A percentile compares a stretch with the other conserved stretches of the same genome.
phyloP scores from a whole-genome alignment of 306 rosid species.

The Notholithocarpus densiflorus region DNA sequence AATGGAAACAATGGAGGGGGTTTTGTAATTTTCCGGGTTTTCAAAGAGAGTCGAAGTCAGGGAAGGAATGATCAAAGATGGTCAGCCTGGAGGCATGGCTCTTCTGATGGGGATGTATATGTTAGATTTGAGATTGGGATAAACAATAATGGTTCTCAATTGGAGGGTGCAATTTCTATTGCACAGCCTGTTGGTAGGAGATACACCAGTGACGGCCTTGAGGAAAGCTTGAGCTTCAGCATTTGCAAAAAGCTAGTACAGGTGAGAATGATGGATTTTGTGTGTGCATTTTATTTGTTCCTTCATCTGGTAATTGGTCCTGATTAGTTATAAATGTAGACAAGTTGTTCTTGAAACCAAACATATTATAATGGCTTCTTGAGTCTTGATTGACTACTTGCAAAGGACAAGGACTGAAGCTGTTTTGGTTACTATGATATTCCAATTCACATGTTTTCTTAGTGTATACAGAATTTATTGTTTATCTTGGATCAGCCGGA shows the following conservation, averaged over 20 bases:
- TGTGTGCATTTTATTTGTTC: neutral
- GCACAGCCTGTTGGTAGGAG: conserved; percentile 44
- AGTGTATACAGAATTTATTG: neutral
- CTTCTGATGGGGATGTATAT: conserved; percentile 74
- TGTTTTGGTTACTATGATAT: neutral
- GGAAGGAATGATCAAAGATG: conserved; percentile 88
- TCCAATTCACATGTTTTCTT: neutral
- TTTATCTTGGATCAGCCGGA: neutral
- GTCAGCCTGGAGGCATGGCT: conserved; percentile 76
- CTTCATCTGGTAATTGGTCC: neutral
- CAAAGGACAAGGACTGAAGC: neutral
- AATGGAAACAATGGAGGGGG: conserved; percentile 58
- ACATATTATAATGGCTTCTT: neutral
- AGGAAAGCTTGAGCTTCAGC: conserved; percentile 80
- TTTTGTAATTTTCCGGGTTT: conserved; percentile 54
- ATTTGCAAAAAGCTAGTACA: conserved; percentile 89
- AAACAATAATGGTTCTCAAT: conserved; percentile 49
- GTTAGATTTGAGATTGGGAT: conserved; percentile 83
- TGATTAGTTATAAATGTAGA: conserved; percentile 2
- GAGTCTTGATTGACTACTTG: neutral
- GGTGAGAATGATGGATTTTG: conserved; percentile 46
- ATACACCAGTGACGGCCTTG: conserved; percentile 59
- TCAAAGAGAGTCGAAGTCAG: conserved; percentile 70
- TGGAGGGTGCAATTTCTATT: conserved; percentile 44
- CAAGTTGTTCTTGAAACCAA: neutral